phyloP scores from a whole-genome alignment of 2,329 filamentous ascomycete species.

The Hypoxylon sp. region DNA sequence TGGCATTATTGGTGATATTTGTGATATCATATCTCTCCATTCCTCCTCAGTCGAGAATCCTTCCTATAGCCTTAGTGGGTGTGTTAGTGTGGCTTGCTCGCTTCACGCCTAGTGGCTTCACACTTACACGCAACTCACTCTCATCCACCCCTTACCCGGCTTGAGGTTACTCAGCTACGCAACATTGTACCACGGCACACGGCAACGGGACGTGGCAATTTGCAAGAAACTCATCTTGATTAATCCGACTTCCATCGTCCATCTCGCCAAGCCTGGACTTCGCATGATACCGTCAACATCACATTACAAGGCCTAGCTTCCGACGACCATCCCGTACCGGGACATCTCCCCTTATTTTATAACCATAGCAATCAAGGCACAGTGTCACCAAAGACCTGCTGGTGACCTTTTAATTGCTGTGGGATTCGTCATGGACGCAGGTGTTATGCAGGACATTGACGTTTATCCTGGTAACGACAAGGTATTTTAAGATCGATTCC shows the following conservation, averaged over 20 bases:
- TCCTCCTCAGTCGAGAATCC: conserved; percentile 24
- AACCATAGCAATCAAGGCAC: conserved; percentile 40
- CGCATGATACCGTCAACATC: conserved; percentile 35
- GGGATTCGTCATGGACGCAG: conserved; percentile 56
- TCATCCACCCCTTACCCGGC: conserved; percentile 18
- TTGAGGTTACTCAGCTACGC: conserved; percentile 35
- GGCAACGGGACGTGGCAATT: conserved; percentile 42
- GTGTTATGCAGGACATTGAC: conserved; percentile 57
- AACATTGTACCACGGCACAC: conserved; percentile 37
- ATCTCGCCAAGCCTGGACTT: conserved; percentile 40
- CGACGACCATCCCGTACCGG: conserved; percentile 30
- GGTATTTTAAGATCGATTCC: conserved; percentile 46
- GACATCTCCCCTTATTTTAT: conserved; percentile 27
- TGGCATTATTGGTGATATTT: conserved; percentile 38
- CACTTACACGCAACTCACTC: conserved; percentile 30
- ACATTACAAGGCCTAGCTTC: conserved; percentile 34
- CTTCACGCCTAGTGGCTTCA: conserved; percentile 33
- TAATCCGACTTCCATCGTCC: conserved; percentile 30
- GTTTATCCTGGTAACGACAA: conserved; percentile 54
- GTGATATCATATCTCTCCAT: conserved; percentile 47
- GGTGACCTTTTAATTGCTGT: conserved; percentile 46
- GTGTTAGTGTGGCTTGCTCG: conserved; percentile 36
- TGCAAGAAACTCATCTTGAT: conserved; percentile 9
- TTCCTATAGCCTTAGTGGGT: conserved; percentile 25
- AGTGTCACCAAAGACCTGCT: conserved; percentile 46